Percentiles rank a stretch among this genome's conserved stretches.
Evolutionary conservation across 805 yeast species (phyloP).

Genomic region (Spathaspora arborariae): DNA sequence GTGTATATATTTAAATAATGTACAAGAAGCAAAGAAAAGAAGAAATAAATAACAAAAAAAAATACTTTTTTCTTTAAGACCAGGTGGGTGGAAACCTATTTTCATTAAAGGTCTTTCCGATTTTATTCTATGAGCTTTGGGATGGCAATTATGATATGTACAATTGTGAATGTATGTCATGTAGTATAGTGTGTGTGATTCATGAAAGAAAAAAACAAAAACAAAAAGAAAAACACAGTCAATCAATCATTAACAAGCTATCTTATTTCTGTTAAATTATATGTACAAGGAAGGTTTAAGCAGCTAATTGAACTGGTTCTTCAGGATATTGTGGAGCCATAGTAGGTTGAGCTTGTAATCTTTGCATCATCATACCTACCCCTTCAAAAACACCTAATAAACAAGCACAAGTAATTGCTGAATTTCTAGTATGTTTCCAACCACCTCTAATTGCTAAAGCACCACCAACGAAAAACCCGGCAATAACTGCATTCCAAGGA

Average conservation of each 20-base stretch:
- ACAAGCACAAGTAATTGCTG: constrained; percentile 97
- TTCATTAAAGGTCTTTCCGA: too few relatives aligned
- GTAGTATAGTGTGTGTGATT: too few relatives aligned
- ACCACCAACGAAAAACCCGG: constrained; percentile 98
- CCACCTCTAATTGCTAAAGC: constrained; percentile 98
- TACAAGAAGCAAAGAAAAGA: neutral
- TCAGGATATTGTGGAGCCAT: constrained; percentile 45
- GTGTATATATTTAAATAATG: neutral
- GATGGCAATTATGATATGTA: too few relatives aligned
- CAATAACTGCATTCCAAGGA: constrained; percentile 96
- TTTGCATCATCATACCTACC: constrained; percentile 93
- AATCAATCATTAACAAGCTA: too few relatives aligned
- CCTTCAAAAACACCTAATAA: constrained; percentile 96
- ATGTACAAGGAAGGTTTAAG: constrained; percentile 15
- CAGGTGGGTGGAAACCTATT: too few relatives aligned
- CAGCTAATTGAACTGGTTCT: constrained; percentile 34
- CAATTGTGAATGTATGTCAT: too few relatives aligned
- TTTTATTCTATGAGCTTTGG: too few relatives aligned
- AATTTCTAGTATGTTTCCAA: constrained; percentile 92
- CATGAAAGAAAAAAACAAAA: too few relatives aligned
- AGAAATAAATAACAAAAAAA: neutral
- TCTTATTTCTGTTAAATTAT: too few relatives aligned
- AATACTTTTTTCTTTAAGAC: too few relatives aligned
- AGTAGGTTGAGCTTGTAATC: constrained; percentile 76
- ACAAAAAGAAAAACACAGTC: too few relatives aligned